Conservation (phyloP, 345 rosid genomes). For the Heritiera fomes region DNA sequence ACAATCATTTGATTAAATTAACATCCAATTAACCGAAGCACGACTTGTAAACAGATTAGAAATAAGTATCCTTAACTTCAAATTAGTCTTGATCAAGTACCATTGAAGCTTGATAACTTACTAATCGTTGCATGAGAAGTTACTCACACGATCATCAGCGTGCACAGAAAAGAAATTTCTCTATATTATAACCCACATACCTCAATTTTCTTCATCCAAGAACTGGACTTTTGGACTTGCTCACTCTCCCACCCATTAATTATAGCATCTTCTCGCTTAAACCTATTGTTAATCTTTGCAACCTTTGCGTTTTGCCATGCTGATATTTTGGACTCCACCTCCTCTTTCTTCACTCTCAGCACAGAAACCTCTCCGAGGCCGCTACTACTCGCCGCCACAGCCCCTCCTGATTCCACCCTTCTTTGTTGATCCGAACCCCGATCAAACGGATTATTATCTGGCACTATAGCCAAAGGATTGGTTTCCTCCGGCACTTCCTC, state of each 20-base stretch:
- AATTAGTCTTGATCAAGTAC: neutral
- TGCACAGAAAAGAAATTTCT: neutral
- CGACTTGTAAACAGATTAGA: too few species aligned
- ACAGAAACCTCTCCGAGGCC: constrained; percentile 48
- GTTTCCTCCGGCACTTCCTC: constrained; percentile 57
- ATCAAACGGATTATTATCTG: constrained; percentile 45
- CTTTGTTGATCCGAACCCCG: constrained; percentile 26
- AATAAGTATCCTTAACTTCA: neutral
- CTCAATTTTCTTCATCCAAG: constrained; percentile 96
- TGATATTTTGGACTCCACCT: constrained; percentile 84
- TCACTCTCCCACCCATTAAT: constrained; percentile 91
- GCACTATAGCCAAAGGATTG: constrained; percentile 88
- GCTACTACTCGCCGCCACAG: constrained; percentile 15
- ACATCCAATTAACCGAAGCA: too few species aligned
- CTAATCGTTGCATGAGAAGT: constrained; percentile 3
- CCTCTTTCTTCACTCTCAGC: constrained; percentile 88
- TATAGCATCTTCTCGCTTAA: constrained; percentile 91
- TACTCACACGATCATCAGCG: neutral
- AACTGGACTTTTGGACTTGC: constrained; percentile 70
- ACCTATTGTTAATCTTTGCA: constrained; percentile 84
- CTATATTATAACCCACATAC: constrained; percentile 31
- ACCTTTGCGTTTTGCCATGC: constrained; percentile 95
- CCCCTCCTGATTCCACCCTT: constrained; percentile 25
- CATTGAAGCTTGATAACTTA: neutral
- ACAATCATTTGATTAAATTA: neutral